These are phyloP conservation scores for Daldinia caldariorum DNA, from an alignment of 495 filamentous ascomycete species.

Conservation along the genomic window DNA sequence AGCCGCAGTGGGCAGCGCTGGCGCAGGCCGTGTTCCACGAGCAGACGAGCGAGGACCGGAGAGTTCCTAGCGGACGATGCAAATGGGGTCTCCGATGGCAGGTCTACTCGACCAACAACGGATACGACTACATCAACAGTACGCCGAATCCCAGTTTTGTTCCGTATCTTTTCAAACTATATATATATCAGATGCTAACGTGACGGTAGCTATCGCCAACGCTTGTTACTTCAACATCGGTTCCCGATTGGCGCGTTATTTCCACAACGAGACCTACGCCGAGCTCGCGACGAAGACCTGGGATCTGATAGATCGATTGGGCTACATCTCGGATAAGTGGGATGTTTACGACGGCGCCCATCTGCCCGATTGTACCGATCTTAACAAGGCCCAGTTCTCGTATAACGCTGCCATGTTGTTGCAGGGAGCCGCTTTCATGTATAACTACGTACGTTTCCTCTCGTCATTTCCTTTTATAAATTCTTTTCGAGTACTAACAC, in stretches of 20 bases:
- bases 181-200: slow-evolving; percentile 22
- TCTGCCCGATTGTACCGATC: slow-evolving; percentile 50
- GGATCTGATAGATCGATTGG: slow-evolving; percentile 59
- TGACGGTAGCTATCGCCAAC: slow-evolving; percentile 61
- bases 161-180: too few relatives aligned
- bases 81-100: slow-evolving; percentile 82
- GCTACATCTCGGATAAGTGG: slow-evolving; percentile 53
- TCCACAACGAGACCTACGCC: slow-evolving; percentile 67
- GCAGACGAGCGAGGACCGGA: slow-evolving; percentile 64
- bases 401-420: slow-evolving; percentile 70
- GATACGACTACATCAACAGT: slow-evolving; percentile 78
- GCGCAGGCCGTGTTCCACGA: slow-evolving; percentile 79
- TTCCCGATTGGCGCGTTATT: slow-evolving; percentile 68
- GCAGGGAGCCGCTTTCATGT: slow-evolving; percentile 66
- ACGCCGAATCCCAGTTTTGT: slow-evolving; percentile 41
- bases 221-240: slow-evolving; percentile 72
- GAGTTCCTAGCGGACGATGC: slow-evolving; percentile 68
- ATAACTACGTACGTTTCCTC: slow-evolving; percentile 59
- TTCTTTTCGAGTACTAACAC: slow-evolving; percentile 23
- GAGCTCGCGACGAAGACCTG: slow-evolving; percentile 68
- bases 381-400: slow-evolving; percentile 59
- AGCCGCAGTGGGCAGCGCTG: slow-evolving; percentile 73
- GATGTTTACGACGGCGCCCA: slow-evolving; percentile 63
- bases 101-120: slow-evolving; percentile 76
- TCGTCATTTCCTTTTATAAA: neutral